Evolutionary conservation across 805 yeast species (phyloP).

Genomic region (Wickerhamiella shivajii): DNA sequence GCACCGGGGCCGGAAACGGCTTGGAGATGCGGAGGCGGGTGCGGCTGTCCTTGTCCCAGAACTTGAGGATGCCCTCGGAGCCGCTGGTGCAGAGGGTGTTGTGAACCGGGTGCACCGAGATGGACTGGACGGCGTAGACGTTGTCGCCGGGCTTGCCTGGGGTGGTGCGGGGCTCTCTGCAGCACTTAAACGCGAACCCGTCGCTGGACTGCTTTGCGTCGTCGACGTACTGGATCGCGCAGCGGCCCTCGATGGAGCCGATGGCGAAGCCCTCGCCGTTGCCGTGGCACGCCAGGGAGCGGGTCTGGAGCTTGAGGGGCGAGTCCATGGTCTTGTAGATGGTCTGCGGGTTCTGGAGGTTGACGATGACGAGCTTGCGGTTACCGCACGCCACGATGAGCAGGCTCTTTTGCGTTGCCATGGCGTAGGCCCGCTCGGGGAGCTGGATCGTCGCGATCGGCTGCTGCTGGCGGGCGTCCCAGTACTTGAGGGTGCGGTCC

Average conservation of each 20-base stretch:
- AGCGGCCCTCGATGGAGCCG: conserved; percentile 89
- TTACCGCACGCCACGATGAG: conserved; percentile 93
- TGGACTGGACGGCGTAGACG: conserved; percentile 66
- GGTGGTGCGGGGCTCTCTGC: conserved; percentile 48
- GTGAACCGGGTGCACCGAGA: conserved; percentile 73
- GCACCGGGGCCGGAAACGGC: conserved; percentile 42
- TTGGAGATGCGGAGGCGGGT: conserved; percentile 72
- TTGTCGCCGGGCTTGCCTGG: conserved; percentile 42
- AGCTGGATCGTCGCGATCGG: conserved; percentile 69
- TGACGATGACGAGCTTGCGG: conserved; percentile 60
- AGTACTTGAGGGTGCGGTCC: conserved; percentile 88
- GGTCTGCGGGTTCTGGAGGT: conserved; percentile 62
- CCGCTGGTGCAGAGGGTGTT: conserved; percentile 94
- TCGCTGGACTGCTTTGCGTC: conserved; percentile 37
- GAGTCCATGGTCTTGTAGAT: conserved; percentile 61
- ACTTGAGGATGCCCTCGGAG: conserved; percentile 81
- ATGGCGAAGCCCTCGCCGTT: conserved; percentile 85
- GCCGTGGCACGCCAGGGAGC: conserved; percentile 72
- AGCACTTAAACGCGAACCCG: conserved; percentile 91
- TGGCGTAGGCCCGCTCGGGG: conserved; percentile 82
- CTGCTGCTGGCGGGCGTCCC: conserved; percentile 75
- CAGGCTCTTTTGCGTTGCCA: conserved; percentile 71
- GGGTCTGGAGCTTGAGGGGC: conserved; percentile 81
- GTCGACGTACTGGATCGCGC: conserved; percentile 85
- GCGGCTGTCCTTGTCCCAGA: conserved; percentile 92